phyloP scores from a whole-genome alignment of 2,329 filamentous ascomycete genomes.

The Hypoxylon sp. region DNA sequence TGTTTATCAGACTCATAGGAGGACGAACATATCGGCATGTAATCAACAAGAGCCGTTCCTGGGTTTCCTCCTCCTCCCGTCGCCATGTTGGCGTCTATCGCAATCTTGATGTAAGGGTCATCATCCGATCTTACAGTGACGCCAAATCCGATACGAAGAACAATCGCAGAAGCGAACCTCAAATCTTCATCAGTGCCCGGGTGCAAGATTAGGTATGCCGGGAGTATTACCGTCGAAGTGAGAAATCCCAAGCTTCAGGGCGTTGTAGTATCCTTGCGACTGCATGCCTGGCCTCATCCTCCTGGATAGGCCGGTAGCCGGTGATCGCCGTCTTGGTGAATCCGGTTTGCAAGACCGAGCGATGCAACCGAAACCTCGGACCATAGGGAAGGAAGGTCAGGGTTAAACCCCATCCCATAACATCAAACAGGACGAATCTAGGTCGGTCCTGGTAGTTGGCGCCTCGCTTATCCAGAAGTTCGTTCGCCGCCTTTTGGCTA shows the following conservation, averaged over 20 bases:
- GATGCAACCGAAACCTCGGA: constrained; percentile 32
- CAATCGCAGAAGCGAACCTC: constrained; percentile 41
- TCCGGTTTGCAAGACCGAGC: constrained; percentile 29
- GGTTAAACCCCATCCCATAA: constrained; percentile 43
- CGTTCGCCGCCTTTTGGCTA: constrained; percentile 49
- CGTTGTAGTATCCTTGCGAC: constrained; percentile 26
- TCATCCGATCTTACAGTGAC: constrained; percentile 36
- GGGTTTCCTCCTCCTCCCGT: constrained; percentile 35
- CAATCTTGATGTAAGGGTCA: constrained; percentile 38
- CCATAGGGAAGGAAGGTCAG: constrained; percentile 39
- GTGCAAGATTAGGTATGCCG: no score
- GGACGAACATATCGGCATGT: constrained; percentile 29
- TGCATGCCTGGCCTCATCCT: constrained; percentile 33
- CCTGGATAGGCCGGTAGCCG: constrained; percentile 32
- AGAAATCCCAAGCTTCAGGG: constrained; percentile 30
- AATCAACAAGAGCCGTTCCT: constrained; percentile 35
- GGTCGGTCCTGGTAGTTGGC: constrained; percentile 52
- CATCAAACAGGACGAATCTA: constrained; percentile 48
- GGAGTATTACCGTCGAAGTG: constrained; percentile 26
- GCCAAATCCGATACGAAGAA: constrained; percentile 40
- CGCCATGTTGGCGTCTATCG: constrained; percentile 32
- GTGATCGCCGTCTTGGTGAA: constrained; percentile 34
- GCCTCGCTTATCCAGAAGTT: constrained; percentile 52
- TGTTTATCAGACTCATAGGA: no score
- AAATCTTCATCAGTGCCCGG: no score